Percentiles rank a stretch among this genome's conserved stretches.
Conservation (phyloP, 2,329 filamentous ascomycete genomes). For the Fusarium ambrosium region DNA sequence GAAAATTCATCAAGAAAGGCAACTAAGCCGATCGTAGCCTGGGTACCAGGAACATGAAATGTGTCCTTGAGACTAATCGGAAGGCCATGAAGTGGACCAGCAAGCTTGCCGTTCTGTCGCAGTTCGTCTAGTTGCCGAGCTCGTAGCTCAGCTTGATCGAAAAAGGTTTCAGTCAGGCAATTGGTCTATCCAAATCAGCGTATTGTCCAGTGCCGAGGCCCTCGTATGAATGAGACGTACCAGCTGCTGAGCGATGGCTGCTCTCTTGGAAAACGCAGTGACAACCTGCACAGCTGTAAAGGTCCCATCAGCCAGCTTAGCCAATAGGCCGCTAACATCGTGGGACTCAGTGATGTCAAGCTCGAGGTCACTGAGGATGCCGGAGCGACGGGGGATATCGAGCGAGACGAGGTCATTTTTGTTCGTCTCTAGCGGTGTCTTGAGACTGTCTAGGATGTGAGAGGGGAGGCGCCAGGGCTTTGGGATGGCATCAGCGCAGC, state of each 20-base stretch:
- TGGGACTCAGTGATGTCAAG: conserved; percentile 60
- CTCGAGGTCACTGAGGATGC: conserved; percentile 57
- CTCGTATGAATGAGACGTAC: conserved; percentile 20
- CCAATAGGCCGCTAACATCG: conserved; percentile 53
- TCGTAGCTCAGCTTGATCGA: conserved; percentile 49
- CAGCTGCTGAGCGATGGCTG: conserved; percentile 48
- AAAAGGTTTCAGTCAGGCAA: conserved; percentile 61
- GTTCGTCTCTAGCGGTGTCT: conserved; percentile 9
- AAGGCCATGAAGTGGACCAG: conserved; percentile 37
- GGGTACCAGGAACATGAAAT: conserved; percentile 14
- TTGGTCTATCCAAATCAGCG: conserved; percentile 37
- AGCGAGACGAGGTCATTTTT: conserved; percentile 30
- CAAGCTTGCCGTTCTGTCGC: conserved; percentile 14
- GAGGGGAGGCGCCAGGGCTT: conserved; percentile 20
- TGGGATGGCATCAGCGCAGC: conserved; percentile 17
- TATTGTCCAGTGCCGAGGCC: too few relatives aligned
- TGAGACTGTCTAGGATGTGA: conserved; percentile 5
- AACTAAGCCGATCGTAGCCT: conserved; percentile 20
- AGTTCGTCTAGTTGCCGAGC: conserved; percentile 35
- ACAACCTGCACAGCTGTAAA: conserved; percentile 55
- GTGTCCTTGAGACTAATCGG: conserved; percentile 28
- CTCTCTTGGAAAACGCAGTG: conserved; percentile 49
- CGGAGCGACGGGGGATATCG: conserved; percentile 41
- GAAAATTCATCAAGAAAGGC: conserved; percentile 14
- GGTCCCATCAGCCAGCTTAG: conserved; percentile 50